Evolutionary conservation across 495 filamentous ascomycete species (phyloP), one percentile per base, ranked within the genome.

Genomic region (Letharia columbiana): DNA sequence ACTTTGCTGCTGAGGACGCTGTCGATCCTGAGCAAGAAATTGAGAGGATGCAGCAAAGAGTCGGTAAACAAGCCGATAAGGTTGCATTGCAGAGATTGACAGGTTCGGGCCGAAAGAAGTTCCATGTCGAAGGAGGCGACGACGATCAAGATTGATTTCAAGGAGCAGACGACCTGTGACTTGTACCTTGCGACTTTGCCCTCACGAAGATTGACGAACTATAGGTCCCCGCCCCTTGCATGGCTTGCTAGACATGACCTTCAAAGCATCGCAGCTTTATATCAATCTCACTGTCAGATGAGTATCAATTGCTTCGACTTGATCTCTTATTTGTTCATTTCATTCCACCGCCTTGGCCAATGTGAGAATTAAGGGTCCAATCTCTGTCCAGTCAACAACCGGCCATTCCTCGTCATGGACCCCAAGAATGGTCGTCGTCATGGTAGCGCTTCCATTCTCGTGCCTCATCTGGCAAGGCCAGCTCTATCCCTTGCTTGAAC

Each of bases 11-110:
- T 68, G 87, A 85, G 66, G 92, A 96, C 66, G 82, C 91, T 50
- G 82, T 90, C 66, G 91, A 97, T 80, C 86, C 94, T 20, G 94
- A 99, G 79, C 90, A 92, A 74, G 91, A 96, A 78, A 93, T 99
- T 71, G 87, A 88, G 75, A 91, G 89, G 75, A 96, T 99, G 89
- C 90, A 93, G 75, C 88, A 90, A 82, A 99, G 96, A 82, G 88
- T 92, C 71, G 87, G 89, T 58, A 85, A 86, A 62, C 92, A 98
- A 79, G 82, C 86, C 71, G 88, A 92, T 79, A 91, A 89, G 77
- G 87, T 98, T 71, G 89, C 91, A 71, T 77, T 96, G 75, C 91
- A 93, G 76, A 86, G 88, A 75, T 86, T 97, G 71, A 92, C 88
- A 67, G 89, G 88, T 73, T 80, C 79, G 68, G 89, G 89, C 68